A percentile compares a stretch with the other conserved stretches of the same genome.
These are phyloP conservation scores for Centaurea solstitialis DNA, from an alignment of 129 eudicot species.

Conservation along the genomic window DNA sequence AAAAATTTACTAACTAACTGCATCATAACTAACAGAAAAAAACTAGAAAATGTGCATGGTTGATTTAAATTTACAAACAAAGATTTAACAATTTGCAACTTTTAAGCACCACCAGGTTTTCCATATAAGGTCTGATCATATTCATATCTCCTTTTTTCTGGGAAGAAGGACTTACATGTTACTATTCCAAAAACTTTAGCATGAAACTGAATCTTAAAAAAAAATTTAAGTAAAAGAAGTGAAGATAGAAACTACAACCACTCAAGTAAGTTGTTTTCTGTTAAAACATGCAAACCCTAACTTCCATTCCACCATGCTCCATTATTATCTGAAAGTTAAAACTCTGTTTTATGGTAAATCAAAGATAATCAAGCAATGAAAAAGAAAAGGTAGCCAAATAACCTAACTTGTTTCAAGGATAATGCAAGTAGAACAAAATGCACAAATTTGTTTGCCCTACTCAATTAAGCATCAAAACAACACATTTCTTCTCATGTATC, in stretches of 20 bases:
- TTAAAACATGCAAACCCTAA: slow-evolving; percentile 8
- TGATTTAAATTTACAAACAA: background rate
- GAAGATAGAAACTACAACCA: background rate
- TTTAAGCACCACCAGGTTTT: background rate
- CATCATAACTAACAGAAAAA: background rate
- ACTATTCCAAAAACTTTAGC: background rate
- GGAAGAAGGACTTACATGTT: background rate
- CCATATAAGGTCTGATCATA: background rate
- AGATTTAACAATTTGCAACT: background rate
- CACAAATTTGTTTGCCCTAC: slow-evolving; percentile 2
- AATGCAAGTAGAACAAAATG: background rate
- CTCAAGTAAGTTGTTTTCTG: background rate
- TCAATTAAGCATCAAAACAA: background rate
- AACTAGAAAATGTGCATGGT: background rate
- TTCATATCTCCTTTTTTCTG: background rate
- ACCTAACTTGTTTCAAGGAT: background rate
- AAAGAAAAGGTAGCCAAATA: background rate
- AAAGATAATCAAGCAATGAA: background rate
- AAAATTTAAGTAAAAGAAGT: background rate
- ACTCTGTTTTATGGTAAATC: background rate
- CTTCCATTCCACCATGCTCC: background rate
- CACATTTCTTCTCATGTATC: background rate
- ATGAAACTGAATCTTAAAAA: too few relatives aligned
- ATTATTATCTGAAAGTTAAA: background rate
- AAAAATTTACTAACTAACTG: background rate